Base-by-base conservation (phyloP, 345 rosid species). In the Moringa oleifera region DNA sequence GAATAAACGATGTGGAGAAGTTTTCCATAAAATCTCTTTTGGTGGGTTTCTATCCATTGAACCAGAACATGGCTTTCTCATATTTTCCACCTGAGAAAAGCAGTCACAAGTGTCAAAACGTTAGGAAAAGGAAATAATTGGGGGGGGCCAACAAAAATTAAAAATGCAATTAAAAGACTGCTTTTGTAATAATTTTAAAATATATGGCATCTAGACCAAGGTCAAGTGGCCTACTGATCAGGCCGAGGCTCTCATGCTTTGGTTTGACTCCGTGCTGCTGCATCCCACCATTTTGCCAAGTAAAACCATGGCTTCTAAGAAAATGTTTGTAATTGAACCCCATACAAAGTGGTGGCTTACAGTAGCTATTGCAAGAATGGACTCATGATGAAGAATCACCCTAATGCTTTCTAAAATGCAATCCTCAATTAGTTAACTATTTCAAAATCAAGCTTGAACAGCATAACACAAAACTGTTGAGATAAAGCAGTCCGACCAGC, bases 41-140 rank as follows among this genome's bases (percentile, higher is more conserved):
- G 97, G 97, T 18, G 65, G 86, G 58, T 53, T 86, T 75, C 45
- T 80, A 71, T 93, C 98, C 79, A 45, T 68, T 51, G 98, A 82
- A 73, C 97, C 98, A 67, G 77, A 58, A 66, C 90, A 88, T 54
- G 72, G 61, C 73, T 37, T 79, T 70, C 57, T 76, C 98, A 93
- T 83, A 45, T 92, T 95, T 57, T 85, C 85, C 16, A 70, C 87
- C 96, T 90, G 74, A 53, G 74, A 57, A 58, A 41, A 16, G 16
- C 47, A 41, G 17, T 41, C 6, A 6, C 24, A 54, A 24, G 12
- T 15, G 22, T 21, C 15, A 23, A 31, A 2, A 59, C 15, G 25
- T n/a, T 20, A 59, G 31, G 46, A 21, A 45, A 41, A n/a, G n/a
- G n/a, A n/a, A n/a, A n/a, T n/a, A n/a, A n/a, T n/a, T n/a, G n/a